These are phyloP conservation scores for Myrmaecium sp. DNA, from an alignment of 2,329 filamentous ascomycete species.

Conservation along the genomic window DNA sequence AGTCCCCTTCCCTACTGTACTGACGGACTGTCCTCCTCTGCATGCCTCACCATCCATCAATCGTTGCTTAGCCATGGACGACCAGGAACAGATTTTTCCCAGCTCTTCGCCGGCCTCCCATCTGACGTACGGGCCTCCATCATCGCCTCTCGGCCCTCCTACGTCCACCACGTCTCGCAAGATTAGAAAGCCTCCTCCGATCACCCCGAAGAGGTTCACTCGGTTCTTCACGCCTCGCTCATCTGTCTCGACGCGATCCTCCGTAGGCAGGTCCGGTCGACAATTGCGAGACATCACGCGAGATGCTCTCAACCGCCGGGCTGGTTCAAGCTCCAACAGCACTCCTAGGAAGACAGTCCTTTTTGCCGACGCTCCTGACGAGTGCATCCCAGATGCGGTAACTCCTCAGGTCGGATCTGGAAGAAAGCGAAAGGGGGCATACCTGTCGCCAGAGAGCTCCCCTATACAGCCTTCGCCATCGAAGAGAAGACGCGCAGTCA, in stretches of 20 bases:
- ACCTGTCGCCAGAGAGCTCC: conserved; percentile 24
- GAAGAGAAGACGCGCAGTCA: conserved; percentile 16
- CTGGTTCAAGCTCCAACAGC: conserved; percentile 10
- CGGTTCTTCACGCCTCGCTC: conserved; percentile 33
- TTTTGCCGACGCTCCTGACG: conserved; percentile 16
- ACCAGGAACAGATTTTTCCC: conserved; percentile 10
- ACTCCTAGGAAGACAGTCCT: conserved; percentile 23
- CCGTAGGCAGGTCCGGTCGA: conserved; percentile 23
- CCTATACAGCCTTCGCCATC: conserved; percentile 25
- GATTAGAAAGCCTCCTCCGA: conserved; percentile 29
- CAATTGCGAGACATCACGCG: conserved; percentile 33
- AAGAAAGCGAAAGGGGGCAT: conserved; percentile 20
- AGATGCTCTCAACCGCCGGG: conserved; percentile 24
- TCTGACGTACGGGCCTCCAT: conserved; percentile 18
- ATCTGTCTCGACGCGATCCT: conserved; percentile 12
- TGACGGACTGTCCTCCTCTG: too few species aligned
- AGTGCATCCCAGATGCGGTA: conserved; percentile 9
- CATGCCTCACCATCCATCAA: too few species aligned
- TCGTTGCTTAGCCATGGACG: not conserved
- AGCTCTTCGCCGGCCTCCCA: too few species aligned
- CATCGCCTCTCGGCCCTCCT: conserved; percentile 18
- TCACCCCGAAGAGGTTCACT: conserved; percentile 34
- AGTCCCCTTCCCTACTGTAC: too few species aligned
- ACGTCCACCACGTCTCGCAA: conserved; percentile 14
- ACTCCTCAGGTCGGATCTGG: conserved; percentile 15